Percentiles rank a stretch among this genome's conserved stretches.
Evolutionary conservation across 2,329 filamentous ascomycete genomes (phyloP).

Genomic region (Neofusicoccum cordaticola): DNA sequence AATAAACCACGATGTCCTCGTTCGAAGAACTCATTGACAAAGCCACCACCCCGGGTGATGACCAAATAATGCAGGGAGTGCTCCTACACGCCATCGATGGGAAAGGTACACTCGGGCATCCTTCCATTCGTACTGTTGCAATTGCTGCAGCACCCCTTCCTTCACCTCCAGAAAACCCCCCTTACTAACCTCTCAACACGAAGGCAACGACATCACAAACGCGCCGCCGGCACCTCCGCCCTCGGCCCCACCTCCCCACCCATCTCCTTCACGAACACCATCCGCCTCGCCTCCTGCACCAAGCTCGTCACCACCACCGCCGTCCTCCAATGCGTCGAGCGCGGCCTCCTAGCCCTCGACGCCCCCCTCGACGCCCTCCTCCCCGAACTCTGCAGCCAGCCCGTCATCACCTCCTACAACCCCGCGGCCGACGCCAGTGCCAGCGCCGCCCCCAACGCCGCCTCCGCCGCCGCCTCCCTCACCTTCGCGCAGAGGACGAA

Average conservation of each 20-base stretch:
- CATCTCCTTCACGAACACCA: constrained; percentile 25
- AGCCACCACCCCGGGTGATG: not conserved
- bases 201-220: not conserved
- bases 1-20: not conserved
- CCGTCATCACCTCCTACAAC: constrained; percentile 23
- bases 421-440: constrained; percentile 6
- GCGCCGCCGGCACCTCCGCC: not conserved
- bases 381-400: constrained; percentile 29
- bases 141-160: not conserved
- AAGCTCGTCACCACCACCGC: constrained; percentile 37
- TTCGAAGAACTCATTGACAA: not conserved
- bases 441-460: no score
- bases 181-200: not conserved
- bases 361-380: constrained; percentile 30
- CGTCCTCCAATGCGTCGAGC: constrained; percentile 35
- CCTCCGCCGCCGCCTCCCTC: constrained; percentile 11
- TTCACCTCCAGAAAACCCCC: not conserved
- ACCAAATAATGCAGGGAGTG: not conserved
- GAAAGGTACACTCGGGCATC: not conserved
- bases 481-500: constrained; percentile 17
- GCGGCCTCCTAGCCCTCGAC: constrained; percentile 30
- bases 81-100: not conserved
- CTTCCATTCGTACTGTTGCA: not conserved
- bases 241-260: constrained; percentile 26
- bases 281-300: constrained; percentile 35